Evolutionary conservation across 2,329 filamentous ascomycete genomes (phyloP), one percentile per base, ranked within the genome.

Genomic region (Colletotrichum camelliae): DNA sequence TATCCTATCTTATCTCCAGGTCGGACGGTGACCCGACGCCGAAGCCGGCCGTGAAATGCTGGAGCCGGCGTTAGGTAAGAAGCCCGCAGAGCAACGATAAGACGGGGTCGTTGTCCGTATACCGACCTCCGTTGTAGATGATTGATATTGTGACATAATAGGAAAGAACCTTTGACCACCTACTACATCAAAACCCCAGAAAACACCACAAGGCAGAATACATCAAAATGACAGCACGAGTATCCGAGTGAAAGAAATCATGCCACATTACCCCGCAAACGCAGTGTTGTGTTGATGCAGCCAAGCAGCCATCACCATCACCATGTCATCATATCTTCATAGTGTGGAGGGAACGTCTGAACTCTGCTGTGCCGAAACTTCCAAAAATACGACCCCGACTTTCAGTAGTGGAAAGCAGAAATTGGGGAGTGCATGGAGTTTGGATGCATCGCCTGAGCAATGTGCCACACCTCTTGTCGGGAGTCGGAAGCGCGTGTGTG

Each of bases 1-100:
- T 65, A 73, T 43, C 74, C 70, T 76, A 69, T 76, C 74, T 73
- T 60, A 76, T 76, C 70, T 24, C 13, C 9, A 21, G n/a, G 43
- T 70, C 67, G 67, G 67, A 70, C 39, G 64, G 55, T 15, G 3
- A 65, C 37, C 37, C 69, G 55, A 39, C 15, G 52, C 58, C 43
- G 31, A 72, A 64, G 69, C 43, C 57, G 39, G 39, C 29, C 29
- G 39, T 31, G 7, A n/a, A 33, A n/a, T 29, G 39, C n/a, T 52
- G 24, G 61, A 64, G 31, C 55, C 43, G 43, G 60, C 27, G 15
- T 18, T 67, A 24, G 31, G 55, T 67, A 12, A 39, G 13, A 16
- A 31, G 35, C 27, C 39, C 24, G 64, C 29, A 10, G 64, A 27
- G 33, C 27, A 57, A 67, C 16, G 33, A 68, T 43, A 60, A 68